Evolutionary conservation across 257 asterid species (phyloP).

Genomic region (Solanum paucissectum): DNA sequence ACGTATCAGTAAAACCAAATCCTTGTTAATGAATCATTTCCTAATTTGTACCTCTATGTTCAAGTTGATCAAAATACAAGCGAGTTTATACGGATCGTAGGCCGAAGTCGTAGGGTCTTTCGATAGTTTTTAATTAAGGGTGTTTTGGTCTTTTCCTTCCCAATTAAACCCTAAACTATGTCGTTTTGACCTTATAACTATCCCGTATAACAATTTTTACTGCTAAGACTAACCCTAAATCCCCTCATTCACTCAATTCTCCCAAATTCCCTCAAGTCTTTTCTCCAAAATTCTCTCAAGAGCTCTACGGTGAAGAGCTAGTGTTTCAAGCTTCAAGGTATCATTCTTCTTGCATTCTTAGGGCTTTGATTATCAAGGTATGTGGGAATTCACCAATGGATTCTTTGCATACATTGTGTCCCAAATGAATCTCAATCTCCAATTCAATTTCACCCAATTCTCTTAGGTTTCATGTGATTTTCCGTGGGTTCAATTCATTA

Average conservation of each 20-base stretch:
- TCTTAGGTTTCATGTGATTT: too few species aligned
- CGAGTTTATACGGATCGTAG: too few species aligned
- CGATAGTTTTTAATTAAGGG: neutral
- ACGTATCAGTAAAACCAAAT: too few species aligned
- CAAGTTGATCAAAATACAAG: too few species aligned
- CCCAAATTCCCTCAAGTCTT: neutral
- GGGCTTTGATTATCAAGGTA: neutral
- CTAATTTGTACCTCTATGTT: too few species aligned
- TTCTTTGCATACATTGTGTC: neutral
- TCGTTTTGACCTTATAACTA: neutral
- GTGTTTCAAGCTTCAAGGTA: neutral
- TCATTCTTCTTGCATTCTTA: neutral
- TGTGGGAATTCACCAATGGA: neutral
- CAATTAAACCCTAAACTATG: neutral
- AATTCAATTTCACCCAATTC: too few species aligned
- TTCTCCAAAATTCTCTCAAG: neutral
- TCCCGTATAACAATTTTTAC: neutral
- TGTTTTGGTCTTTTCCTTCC: neutral
- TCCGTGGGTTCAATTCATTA: too few species aligned
- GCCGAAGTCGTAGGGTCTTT: fast-evolving
- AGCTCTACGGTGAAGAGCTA: neutral
- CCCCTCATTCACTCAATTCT: neutral
- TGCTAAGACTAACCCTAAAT: neutral
- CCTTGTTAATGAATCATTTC: too few species aligned
- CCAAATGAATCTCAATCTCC: too few species aligned